Base-by-base conservation (phyloP, 352 stramenopile species). In the Elongisporangium prolatum region DNA sequence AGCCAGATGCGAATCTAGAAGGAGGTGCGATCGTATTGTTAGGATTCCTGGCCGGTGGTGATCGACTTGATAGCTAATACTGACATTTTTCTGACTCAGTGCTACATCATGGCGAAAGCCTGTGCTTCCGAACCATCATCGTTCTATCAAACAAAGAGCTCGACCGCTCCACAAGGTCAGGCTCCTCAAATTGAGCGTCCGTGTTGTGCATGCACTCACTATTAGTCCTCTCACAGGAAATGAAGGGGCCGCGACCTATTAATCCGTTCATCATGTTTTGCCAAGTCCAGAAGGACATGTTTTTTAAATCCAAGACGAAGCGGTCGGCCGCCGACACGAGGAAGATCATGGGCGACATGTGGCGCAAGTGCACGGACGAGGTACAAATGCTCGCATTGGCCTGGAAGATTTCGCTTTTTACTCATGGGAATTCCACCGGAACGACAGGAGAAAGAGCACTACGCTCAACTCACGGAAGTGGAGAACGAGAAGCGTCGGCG, bases 201-300 rank as follows among this genome's bases (percentile, higher is more conserved):
- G n/a, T n/a, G 28, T 9, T 40, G 28, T 13, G 9, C 9, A 40
- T 40, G 9, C 28, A 13, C 28, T 40, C 28, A 25, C 48, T 2
- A 24, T 9, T 21, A 18, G 47, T 50, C 47, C 18, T 24, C 1
- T 25, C 48, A n/a, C 65, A 88, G 74, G 78, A 86, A 40, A 65
- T 70, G 14, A 84, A 84, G 25, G 63, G 65, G 59, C 80, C 76
- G 13, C 80, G 83, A 14, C 71, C 83, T 28, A 86, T 92, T 68
- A 92, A 92, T 40, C 78, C 83, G 40, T 92, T 92, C 59, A 89
- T 92, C 55, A 80, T 92, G 67, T 92, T 78, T 59, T 92, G 83
- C 48, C 83, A 92, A 65, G 70, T 91, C 49, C 83, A 92, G 48
- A 88, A 89, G 40, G 80, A 90, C 17, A 59, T 71, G 24, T 68